phyloP scores from a whole-genome alignment of 2,329 filamentous ascomycete genomes.

The Neurospora sp. region DNA sequence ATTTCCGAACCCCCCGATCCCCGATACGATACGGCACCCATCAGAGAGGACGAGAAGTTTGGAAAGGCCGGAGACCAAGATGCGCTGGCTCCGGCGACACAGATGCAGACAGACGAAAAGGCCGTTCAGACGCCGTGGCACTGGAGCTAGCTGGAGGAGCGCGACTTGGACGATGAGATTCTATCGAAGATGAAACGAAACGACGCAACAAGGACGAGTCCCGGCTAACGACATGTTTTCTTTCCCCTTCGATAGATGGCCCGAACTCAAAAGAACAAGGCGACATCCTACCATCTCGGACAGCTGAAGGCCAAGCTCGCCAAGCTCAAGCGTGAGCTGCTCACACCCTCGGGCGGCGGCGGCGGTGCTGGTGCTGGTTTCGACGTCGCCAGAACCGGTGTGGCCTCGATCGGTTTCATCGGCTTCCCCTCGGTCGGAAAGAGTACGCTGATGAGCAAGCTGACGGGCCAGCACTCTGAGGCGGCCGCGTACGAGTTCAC shows the following conservation, averaged over 20 bases:
- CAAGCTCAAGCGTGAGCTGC: slow-evolving; percentile 90
- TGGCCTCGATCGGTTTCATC: slow-evolving; percentile 94
- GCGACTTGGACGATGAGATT: not conserved
- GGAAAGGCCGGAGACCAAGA: not conserved
- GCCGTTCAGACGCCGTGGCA: not conserved
- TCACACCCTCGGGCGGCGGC: slow-evolving; percentile 70
- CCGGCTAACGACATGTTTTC: not conserved
- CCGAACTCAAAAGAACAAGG: slow-evolving; percentile 95
- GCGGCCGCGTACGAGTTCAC: slow-evolving; percentile 98
- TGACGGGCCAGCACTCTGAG: slow-evolving; percentile 96
- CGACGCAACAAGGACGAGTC: slow-evolving; percentile 3
- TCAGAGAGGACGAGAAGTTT: not conserved
- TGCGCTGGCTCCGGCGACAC: slow-evolving; percentile 6
- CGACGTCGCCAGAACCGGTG: slow-evolving; percentile 94
- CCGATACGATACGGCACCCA: not conserved
- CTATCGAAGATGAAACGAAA: slow-evolving; percentile 1
- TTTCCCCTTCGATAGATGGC: slow-evolving; percentile 57
- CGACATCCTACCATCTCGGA: slow-evolving; percentile 84
- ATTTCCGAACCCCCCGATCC: not conserved
- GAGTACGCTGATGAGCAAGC: slow-evolving; percentile 88
- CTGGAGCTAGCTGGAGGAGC: not conserved
- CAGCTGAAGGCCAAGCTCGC: slow-evolving; percentile 97
- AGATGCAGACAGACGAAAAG: not conserved
- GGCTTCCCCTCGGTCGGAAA: slow-evolving; percentile 98
- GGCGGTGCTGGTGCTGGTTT: slow-evolving; percentile 80